Percentiles rank a stretch among this genome's conserved stretches.
These are phyloP conservation scores for Stephania japonica DNA, from an alignment of 164 flowering plant species.

Conservation along the genomic window DNA sequence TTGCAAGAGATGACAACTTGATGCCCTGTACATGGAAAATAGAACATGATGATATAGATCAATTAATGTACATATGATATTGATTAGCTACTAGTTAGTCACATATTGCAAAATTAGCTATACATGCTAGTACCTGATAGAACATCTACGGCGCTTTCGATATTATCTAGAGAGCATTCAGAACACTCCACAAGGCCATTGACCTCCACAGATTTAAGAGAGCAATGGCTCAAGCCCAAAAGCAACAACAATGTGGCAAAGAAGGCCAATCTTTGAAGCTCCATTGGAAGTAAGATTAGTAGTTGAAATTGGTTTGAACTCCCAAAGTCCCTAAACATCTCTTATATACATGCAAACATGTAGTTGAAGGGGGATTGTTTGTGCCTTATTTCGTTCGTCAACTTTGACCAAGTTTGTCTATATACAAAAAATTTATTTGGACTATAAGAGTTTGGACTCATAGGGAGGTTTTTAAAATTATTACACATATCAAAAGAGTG, in stretches of 20 bases:
- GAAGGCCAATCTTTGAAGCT: slow-evolving; percentile 28
- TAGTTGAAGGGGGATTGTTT: too few species aligned
- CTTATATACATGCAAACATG: too few species aligned
- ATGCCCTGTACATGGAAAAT: slow-evolving; percentile 42
- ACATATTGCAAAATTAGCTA: neutral
- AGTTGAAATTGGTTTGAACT: neutral
- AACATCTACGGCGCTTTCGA: slow-evolving; percentile 40
- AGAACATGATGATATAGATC: too few species aligned
- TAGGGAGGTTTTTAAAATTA: too few species aligned
- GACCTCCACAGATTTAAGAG: slow-evolving; percentile 44
- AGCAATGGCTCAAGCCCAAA: slow-evolving; percentile 30
- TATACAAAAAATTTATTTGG: too few species aligned
- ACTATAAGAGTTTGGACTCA: too few species aligned
- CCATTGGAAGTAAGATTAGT: neutral
- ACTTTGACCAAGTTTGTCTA: too few species aligned
- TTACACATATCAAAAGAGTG: too few species aligned
- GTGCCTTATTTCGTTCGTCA: too few species aligned
- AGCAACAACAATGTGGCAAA: slow-evolving; percentile 29
- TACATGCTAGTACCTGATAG: slow-evolving; percentile 41
- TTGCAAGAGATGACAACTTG: slow-evolving; percentile 64
- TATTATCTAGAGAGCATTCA: slow-evolving; percentile 43
- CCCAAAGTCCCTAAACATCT: neutral
- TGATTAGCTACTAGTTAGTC: too few species aligned
- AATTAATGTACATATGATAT: neutral
- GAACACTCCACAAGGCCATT: slow-evolving; percentile 70